Evolutionary conservation across 2,329 filamentous ascomycete genomes (phyloP).

Genomic region (Fusarium duplospermum): DNA sequence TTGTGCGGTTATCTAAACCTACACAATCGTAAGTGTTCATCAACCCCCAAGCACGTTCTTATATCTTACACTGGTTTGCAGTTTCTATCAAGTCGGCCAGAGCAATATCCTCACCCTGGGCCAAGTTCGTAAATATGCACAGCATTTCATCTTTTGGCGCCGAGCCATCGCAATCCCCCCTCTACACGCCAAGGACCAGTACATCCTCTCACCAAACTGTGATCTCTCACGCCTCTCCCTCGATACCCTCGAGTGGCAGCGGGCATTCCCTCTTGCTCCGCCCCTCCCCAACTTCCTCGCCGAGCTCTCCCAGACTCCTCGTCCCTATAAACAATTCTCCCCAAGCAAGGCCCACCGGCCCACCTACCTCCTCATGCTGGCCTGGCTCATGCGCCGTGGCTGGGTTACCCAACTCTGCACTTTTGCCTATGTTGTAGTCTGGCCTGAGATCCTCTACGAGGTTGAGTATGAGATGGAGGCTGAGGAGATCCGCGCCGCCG

Average conservation of each 20-base stretch:
- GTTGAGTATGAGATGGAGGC: slow-evolving; percentile 78
- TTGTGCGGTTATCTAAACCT: slow-evolving; percentile 79
- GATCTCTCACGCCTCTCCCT: slow-evolving; percentile 77
- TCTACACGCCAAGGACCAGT: slow-evolving; percentile 88
- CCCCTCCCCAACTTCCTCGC: slow-evolving; percentile 89
- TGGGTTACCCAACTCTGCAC: slow-evolving; percentile 95
- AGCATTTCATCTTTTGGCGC: slow-evolving; percentile 96
- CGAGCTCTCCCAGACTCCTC: slow-evolving; percentile 81
- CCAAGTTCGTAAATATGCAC: slow-evolving; percentile 87
- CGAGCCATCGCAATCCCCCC: slow-evolving; percentile 92
- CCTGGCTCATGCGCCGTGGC: slow-evolving; percentile 90
- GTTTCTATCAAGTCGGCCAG: slow-evolving; percentile 76
- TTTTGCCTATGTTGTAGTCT: slow-evolving; percentile 89
- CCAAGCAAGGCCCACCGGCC: slow-evolving; percentile 89
- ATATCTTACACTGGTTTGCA: slow-evolving; percentile 36
- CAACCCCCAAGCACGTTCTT: neutral
- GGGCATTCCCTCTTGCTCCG: slow-evolving; percentile 84
- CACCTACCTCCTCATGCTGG: slow-evolving; percentile 89
- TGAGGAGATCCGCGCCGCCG: slow-evolving; percentile 66
- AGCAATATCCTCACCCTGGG: slow-evolving; percentile 78
- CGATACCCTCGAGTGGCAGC: slow-evolving; percentile 78
- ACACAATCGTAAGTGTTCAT: slow-evolving; percentile 66
- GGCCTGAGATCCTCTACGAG: slow-evolving; percentile 83
- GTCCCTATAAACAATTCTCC: slow-evolving; percentile 85
- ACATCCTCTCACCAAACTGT: slow-evolving; percentile 91